Evolutionary conservation across 441 rosid genomes (phyloP), one percentile per base, ranked within the genome.

Genomic region (Manihot esculenta): DNA sequence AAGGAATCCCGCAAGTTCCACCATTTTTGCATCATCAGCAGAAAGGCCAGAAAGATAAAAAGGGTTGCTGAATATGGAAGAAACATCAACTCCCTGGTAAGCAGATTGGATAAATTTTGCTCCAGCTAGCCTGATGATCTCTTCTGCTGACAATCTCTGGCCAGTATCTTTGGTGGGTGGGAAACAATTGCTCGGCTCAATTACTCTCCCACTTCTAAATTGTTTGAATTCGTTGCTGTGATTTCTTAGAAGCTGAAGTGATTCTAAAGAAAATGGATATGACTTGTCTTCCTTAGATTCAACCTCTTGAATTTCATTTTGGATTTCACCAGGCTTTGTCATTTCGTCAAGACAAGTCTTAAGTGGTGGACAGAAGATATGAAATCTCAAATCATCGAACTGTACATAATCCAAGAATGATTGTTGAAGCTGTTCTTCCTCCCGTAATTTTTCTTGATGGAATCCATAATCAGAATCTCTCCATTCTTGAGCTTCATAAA

Each of bases 1-100:
- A 61, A 81, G 80, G 50, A 62, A 57, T 18, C 71, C 71, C 5
- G 21, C 53, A 18, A 69, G 53, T 30, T 69, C 53, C 23, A 71
- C 72, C 14, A 42, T 54, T 55, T 38, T 58, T 0, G 75, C 55
- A 3, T 77, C 81, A 55, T 77, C 74, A 13, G 62, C 75, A 12
- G 71, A 75, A 35, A 74, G 55, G 13, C 42, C 66, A 17, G 71
- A 18, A 59, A 66, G 60, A 49, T 66, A 70, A 35, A 10, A 47
- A 15, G n/a, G 66, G 15, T 50, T 50, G 54, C 9, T 47, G 5
- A 12, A 50, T 50, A 20, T 17, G 8, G 10, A 50, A 18, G 10
- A 10, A 50, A 18, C 54, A 51, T 51, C 55, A 50, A 50, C 10
- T n/a, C 11, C 55, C 55, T n/a, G 55, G 11, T 24, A n/a, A n/a